phyloP scores from a whole-genome alignment of 306 rosid species.

The Glycine tomentella region DNA sequence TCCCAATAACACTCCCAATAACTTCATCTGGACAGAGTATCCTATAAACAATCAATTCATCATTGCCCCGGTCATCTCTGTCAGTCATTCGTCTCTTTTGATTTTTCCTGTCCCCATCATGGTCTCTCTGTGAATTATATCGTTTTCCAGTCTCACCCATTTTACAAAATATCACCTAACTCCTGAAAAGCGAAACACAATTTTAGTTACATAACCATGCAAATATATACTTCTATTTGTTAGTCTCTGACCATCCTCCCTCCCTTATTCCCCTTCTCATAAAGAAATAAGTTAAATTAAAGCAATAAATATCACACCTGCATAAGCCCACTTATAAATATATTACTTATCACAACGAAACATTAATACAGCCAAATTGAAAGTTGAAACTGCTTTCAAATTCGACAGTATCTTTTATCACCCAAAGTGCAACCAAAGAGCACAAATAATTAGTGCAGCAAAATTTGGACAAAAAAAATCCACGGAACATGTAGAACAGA shows the following conservation, averaged over 20 bases:
- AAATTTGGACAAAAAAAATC: not conserved
- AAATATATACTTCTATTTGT: not conserved
- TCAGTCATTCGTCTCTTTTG: slow-evolving; percentile 69
- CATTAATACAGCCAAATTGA: slow-evolving; percentile 22
- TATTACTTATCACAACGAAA: too few species aligned
- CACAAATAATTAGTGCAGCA: not conserved
- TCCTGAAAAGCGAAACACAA: slow-evolving; percentile 52
- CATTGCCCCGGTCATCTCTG: slow-evolving; percentile 61
- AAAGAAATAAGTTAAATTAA: not conserved
- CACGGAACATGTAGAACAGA: not conserved
- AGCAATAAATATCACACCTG: not conserved
- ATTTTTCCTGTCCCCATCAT: slow-evolving; percentile 62
- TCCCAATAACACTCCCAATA: slow-evolving; percentile 97
- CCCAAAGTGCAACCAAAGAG: not conserved
- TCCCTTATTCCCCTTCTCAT: not conserved
- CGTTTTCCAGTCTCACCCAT: slow-evolving; percentile 92
- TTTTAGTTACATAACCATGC: slow-evolving; percentile 20
- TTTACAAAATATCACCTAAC: slow-evolving; percentile 11
- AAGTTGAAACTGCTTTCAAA: slow-evolving; percentile 22
- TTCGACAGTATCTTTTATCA: not conserved
- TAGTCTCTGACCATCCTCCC: slow-evolving; percentile 1
- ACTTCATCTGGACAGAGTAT: slow-evolving; percentile 89
- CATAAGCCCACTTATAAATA: not conserved
- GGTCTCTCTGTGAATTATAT: slow-evolving; percentile 63
- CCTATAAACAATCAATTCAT: slow-evolving; percentile 82